A percentile compares a stretch with the other conserved stretches of the same genome.
phyloP scores from a whole-genome alignment of 148 eudicot species.

The Rhododendron griersonianum region DNA sequence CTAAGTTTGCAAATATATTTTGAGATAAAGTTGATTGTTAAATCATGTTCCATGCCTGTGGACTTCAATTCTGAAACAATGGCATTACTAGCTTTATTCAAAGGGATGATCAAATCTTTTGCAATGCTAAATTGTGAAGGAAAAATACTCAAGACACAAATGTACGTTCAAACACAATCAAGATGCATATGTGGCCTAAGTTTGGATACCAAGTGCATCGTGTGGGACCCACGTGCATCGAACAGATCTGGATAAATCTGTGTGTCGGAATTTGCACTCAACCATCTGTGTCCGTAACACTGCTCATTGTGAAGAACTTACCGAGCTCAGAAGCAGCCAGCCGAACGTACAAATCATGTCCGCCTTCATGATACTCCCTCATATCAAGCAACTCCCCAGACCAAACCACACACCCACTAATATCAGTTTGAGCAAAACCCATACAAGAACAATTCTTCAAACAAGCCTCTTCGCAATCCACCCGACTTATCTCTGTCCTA shows the following conservation, averaged over 20 bases:
- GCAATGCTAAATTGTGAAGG: background rate
- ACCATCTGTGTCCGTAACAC: background rate
- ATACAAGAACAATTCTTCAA: conserved; percentile 22
- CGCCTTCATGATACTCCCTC: conserved; percentile 14
- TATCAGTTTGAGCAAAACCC: conserved; percentile 21
- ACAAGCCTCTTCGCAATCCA: conserved; percentile 16
- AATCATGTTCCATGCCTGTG: background rate
- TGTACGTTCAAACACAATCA: background rate
- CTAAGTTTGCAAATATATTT: background rate
- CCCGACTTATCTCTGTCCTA: background rate
- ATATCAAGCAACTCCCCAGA: conserved; percentile 18
- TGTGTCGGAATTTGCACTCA: background rate
- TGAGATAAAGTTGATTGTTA: background rate
- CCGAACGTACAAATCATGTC: conserved; percentile 19
- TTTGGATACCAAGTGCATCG: background rate
- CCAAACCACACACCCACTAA: conserved; percentile 25
- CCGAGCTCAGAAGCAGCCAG: conserved; percentile 25
- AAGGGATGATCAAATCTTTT: background rate
- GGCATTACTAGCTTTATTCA: background rate
- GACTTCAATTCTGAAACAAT: background rate
- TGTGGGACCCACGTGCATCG: background rate
- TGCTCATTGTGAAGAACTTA: background rate
- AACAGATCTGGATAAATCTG: background rate
- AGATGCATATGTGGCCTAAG: background rate
- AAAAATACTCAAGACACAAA: background rate